Percentiles rank a stretch among this genome's conserved stretches.
phyloP scores from a whole-genome alignment of 257 asterid genomes.

The Salvia rosmarinus region DNA sequence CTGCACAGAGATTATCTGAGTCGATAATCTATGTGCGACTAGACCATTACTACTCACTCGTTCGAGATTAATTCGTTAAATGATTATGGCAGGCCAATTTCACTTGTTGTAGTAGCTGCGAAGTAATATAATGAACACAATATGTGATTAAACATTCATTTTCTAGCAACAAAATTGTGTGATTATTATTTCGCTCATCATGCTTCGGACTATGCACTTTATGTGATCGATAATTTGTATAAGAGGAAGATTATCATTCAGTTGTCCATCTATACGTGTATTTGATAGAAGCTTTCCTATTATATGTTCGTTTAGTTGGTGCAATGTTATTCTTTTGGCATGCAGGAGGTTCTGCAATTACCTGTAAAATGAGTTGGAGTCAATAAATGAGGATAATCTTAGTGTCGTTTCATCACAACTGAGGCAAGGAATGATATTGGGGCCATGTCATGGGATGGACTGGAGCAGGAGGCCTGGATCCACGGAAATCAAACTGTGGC shows the following conservation, averaged over 20 bases:
- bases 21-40: background rate
- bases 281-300: background rate
- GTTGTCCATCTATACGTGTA: background rate
- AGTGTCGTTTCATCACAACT: slow-evolving; percentile 70
- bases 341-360: slow-evolving; percentile 93
- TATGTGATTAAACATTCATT: background rate
- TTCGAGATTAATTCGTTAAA: background rate
- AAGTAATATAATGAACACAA: background rate
- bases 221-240: background rate
- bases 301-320: background rate
- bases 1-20: background rate
- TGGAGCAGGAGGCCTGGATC: slow-evolving; percentile 91
- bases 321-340: slow-evolving; percentile 17
- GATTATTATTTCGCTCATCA: background rate
- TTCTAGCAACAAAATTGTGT: background rate
- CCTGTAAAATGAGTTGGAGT: slow-evolving; percentile 85
- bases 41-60: background rate
- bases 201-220: slow-evolving; percentile 24
- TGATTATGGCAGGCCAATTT: background rate
- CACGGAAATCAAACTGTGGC: slow-evolving; percentile 40
- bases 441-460: slow-evolving; percentile 70
- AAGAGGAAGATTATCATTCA: background rate
- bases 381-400: slow-evolving; percentile 70
- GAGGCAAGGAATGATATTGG: slow-evolving; percentile 64
- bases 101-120: background rate